A percentile compares a stretch with the other conserved stretches of the same genome.
phyloP scores from a whole-genome alignment of 1,284 basidiomycete genomes.

The Pseudozyma pruni region DNA sequence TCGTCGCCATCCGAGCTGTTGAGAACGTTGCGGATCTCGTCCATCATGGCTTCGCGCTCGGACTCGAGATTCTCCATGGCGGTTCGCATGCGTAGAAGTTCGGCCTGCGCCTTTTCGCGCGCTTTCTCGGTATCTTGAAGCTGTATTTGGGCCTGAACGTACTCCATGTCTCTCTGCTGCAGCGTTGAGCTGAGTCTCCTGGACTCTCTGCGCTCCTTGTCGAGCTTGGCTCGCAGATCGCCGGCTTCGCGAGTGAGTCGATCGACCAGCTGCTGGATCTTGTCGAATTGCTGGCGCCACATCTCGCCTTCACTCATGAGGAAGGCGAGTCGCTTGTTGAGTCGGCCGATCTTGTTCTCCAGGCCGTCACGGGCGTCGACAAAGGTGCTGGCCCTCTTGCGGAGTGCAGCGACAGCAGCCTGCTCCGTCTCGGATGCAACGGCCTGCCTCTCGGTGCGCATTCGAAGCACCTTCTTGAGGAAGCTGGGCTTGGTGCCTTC shows the following conservation, averaged over 20 bases:
- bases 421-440: slow-evolving; percentile 54
- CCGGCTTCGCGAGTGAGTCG: slow-evolving; percentile 82
- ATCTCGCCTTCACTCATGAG: slow-evolving; percentile 88
- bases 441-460: slow-evolving; percentile 43
- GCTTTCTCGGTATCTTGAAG: slow-evolving; percentile 60
- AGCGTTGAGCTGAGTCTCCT: slow-evolving; percentile 74
- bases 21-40: slow-evolving; percentile 63
- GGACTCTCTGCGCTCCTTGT: slow-evolving; percentile 86
- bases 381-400: slow-evolving; percentile 84
- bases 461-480: slow-evolving; percentile 54
- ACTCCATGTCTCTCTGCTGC: slow-evolving; percentile 59
- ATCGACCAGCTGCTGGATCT: slow-evolving; percentile 87
- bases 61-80: slow-evolving; percentile 57
- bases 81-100: slow-evolving; percentile 55
- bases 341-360: slow-evolving; percentile 78
- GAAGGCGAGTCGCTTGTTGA: slow-evolving; percentile 79
- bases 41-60: slow-evolving; percentile 64
- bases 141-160: slow-evolving; percentile 56
- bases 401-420: slow-evolving; percentile 55
- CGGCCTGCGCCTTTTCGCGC: slow-evolving; percentile 56
- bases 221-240: slow-evolving; percentile 82
- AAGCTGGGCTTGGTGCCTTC: slow-evolving; percentile 54
- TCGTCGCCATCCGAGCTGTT: slow-evolving; percentile 36
- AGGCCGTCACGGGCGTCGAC: slow-evolving; percentile 79
- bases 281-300: slow-evolving; percentile 88